Base-by-base conservation (phyloP, 2,329 filamentous ascomycete species). In the Clonostachys rhizophaga region DNA sequence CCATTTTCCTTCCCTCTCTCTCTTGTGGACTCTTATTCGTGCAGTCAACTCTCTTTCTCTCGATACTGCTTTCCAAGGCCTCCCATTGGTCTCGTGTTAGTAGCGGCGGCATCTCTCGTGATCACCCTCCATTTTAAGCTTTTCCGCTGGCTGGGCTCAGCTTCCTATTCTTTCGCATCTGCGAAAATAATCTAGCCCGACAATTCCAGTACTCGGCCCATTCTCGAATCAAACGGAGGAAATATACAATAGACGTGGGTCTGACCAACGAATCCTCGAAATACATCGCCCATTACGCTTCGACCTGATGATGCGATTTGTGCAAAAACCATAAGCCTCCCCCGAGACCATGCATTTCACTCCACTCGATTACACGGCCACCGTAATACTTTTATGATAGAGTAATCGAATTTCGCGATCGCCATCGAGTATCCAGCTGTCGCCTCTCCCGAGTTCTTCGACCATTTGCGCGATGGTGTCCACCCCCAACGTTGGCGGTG, bases 401-500 rank as follows among this genome's bases (percentile, higher is more conserved):
- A 10, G 24, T 30, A 30, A 42, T 42, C 33, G 40, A 18, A 42
- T 42, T 6, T 30, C 18, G 12, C 40, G 11, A 24, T 30, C 40
- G 40, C 7, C n/a, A 42, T 17, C 14, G 34, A 18, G 12, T 8
- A n/a, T 49, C 36, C 45, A 34, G 50, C 47, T 49, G 46, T 58
- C 24, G 4, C 9, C 24, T 30, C 24, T 10, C 24, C 24, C 24
- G 24, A 30, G 4, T 30, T 53, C 51, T 18, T 39, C 36, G 36
- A 39, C 36, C 36, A n/a, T 39, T 39, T 39, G 36, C 36, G 57
- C 51, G 52, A 72, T 72, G 68, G 70, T 67, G 48, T 64, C 70
- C 49, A 64, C 62, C 42, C 61, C 69, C 53, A 68, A 62, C 48
- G 59, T 64, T 50, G 59, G 64, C 50, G 62, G 62, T 56, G 62